phyloP scores from a whole-genome alignment of 148 eudicot genomes.

The Polygonum maritimum region DNA sequence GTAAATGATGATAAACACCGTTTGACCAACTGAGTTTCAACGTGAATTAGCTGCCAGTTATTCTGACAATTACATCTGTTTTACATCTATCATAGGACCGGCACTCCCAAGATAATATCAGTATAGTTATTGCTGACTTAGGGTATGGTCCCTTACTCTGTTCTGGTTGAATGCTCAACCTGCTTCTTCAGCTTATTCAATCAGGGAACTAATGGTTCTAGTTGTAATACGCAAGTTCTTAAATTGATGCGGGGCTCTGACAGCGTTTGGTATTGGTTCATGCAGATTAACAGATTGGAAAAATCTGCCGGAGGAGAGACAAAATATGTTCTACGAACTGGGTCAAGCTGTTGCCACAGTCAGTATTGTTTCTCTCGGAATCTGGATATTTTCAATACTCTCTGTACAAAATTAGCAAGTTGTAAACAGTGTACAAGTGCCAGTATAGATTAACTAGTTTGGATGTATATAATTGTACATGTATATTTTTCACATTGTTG shows the following conservation, averaged over 20 bases:
- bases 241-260: not conserved
- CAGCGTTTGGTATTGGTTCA: not conserved
- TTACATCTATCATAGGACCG: slow-evolving; percentile 48
- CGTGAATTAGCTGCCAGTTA: not conserved
- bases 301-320: slow-evolving; percentile 35
- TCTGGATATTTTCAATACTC: slow-evolving; percentile 55
- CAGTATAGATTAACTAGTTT: slow-evolving; percentile 1
- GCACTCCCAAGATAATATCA: slow-evolving; percentile 78
- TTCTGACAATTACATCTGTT: slow-evolving; percentile 6
- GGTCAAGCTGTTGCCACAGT: slow-evolving; percentile 76
- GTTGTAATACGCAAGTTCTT: not conserved
- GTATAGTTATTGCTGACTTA: slow-evolving; percentile 75
- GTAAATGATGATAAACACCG: not conserved
- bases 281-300: slow-evolving; percentile 72
- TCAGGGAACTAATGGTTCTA: not conserved
- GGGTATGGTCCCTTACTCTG: slow-evolving; percentile 37
- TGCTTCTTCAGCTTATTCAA: not conserved
- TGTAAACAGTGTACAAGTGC: not conserved
- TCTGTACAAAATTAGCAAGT: slow-evolving; percentile 21
- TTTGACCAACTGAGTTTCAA: not conserved
- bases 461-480: slow-evolving; percentile 12
- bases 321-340: slow-evolving; percentile 43
- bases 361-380: slow-evolving; percentile 59
- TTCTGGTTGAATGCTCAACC: not conserved
- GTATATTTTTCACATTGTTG: slow-evolving; percentile 1